Percentiles rank a stretch among this genome's conserved stretches.
These are phyloP conservation scores for Aspergillus quadricinctus DNA, from an alignment of 2,329 filamentous ascomycete species.

Conservation along the genomic window DNA sequence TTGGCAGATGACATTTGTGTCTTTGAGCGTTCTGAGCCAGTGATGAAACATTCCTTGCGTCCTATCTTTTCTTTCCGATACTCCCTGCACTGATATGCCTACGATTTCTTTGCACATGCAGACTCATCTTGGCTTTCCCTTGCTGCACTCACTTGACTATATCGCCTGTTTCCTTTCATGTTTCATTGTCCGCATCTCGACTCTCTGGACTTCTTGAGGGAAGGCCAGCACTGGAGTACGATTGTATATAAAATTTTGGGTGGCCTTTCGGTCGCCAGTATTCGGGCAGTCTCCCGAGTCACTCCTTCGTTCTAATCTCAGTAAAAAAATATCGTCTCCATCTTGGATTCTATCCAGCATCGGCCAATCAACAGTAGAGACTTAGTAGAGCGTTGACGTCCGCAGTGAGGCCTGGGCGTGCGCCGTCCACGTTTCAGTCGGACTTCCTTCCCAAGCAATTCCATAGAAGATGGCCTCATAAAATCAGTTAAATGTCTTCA, in stretches of 20 bases:
- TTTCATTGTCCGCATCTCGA: background rate
- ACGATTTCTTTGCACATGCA: slow-evolving; percentile 2
- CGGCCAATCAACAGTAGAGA: background rate
- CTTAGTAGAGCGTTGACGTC: background rate
- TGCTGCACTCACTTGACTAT: background rate
- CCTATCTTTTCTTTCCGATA: slow-evolving; percentile 5
- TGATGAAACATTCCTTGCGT: slow-evolving; percentile 14
- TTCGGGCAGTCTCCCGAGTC: background rate
- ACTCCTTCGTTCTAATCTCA: background rate
- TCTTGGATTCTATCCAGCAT: background rate
- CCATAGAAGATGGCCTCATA: background rate
- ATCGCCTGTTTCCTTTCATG: slow-evolving; percentile 8
- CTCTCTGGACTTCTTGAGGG: background rate
- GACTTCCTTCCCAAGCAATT: background rate
- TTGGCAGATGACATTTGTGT: slow-evolving; percentile 5
- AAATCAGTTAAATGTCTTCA: background rate
- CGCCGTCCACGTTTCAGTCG: background rate
- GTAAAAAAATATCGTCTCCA: background rate
- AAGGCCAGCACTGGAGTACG: background rate
- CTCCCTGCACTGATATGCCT: slow-evolving; percentile 3
- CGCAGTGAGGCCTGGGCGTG: background rate
- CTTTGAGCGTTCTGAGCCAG: slow-evolving; percentile 13
- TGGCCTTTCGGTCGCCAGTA: background rate
- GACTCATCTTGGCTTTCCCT: background rate
- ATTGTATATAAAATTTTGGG: background rate